Conservation (phyloP, 2,329 filamentous ascomycete genomes). For the Talaromyces sp. region DNA sequence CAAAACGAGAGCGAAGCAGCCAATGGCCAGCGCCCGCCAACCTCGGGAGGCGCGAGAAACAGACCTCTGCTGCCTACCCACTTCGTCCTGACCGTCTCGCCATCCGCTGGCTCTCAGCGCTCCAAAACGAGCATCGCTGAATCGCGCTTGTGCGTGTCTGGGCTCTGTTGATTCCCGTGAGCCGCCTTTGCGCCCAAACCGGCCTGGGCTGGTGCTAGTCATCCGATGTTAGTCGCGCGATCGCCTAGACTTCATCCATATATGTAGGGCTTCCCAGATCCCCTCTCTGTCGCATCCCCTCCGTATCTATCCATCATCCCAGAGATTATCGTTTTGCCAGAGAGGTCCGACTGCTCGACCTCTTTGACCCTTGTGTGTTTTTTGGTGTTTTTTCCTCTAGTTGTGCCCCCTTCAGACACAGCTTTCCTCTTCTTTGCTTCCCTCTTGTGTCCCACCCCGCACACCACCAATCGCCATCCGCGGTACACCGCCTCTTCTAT, state of each 20-base stretch:
- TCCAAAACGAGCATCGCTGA: neutral
- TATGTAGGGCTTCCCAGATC: neutral
- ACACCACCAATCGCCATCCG: slow-evolving; percentile 4
- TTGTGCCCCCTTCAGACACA: neutral
- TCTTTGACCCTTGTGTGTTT: slow-evolving; percentile 6
- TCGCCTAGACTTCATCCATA: neutral
- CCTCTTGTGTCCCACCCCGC: slow-evolving; percentile 8
- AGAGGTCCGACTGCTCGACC: neutral
- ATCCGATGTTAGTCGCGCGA: neutral
- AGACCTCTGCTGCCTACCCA: no score
- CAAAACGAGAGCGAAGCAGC: slow-evolving; percentile 29
- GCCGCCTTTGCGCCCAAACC: neutral
- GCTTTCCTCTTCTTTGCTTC: neutral
- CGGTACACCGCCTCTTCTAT: slow-evolving; percentile 3
- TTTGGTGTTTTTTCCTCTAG: neutral
- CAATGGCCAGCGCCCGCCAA: slow-evolving; percentile 24
- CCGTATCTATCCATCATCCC: neutral
- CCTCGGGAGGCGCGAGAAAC: slow-evolving; percentile 22
- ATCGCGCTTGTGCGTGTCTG: neutral
- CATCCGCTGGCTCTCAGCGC: neutral
- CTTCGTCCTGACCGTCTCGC: neutral
- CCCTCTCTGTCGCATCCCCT: neutral
- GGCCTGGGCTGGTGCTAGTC: neutral
- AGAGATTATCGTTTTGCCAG: neutral
- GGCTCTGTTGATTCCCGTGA: neutral